Base-by-base conservation (phyloP, 768 basidiomycete species). In the Dictyophora rubrovolvata region DNA sequence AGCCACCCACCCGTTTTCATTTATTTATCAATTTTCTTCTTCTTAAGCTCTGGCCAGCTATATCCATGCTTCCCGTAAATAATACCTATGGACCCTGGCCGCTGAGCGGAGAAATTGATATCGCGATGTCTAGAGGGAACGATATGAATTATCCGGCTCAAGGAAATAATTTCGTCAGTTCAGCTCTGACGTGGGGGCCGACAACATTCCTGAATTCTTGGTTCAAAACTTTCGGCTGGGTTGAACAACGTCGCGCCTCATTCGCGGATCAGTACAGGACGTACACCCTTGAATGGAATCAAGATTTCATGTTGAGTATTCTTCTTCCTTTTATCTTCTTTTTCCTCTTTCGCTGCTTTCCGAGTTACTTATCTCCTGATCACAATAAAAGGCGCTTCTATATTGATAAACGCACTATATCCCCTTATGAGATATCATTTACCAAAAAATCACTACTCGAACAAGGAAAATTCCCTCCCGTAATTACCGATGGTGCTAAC, bases 101-200 rank as follows among this genome's bases (percentile, higher is more conserved):
- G 0, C 67, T 72, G 28, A 74, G 75, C 51, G 83, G 83, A 37
- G 77, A 83, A 66, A 82, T 84, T 48, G 80, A 84, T 61, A 79
- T 82, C 47, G 55, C 55, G 10, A 22, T 46, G 55, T 56, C 55
- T 6, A 21, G 42, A 11, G 55, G 55, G 21, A 56, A 56, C 22
- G 55, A 17, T 12, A 49, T 50, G 47, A 37, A 48, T n/a, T 61
- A 61, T 42, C 60, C 60, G 14, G 60, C 60, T 10, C 60, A 61
- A 63, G 78, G 79, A 53, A 66, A 71, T 58, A 77, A 78, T 68
- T 78, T 72, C 61, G 74, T 77, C 20, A 73, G 83, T 58, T 77
- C 82, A 5, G 75, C 80, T 34, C 71, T 93, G 20, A 83, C 83
- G 68, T 93, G 85, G 71, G 90, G 89, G 1, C 69, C 77, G 3